A percentile compares a stretch with the other conserved stretches of the same genome.
Evolutionary conservation across 2,329 filamentous ascomycete species (phyloP).

Genomic region (Fusarium sp.): DNA sequence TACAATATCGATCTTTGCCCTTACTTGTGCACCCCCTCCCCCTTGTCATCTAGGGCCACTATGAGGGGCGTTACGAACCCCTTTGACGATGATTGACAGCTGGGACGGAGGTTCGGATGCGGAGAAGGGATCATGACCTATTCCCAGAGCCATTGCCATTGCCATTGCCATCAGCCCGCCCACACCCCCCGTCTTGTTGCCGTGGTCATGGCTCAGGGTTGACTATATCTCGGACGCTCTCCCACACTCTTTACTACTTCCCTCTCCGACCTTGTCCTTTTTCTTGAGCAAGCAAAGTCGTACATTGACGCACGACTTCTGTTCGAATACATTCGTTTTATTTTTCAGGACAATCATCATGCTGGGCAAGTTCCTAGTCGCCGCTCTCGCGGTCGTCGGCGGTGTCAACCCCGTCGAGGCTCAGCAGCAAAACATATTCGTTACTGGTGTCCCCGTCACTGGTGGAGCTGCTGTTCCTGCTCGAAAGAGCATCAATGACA

Average conservation of each 20-base stretch:
- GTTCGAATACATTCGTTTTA: constrained; percentile 29
- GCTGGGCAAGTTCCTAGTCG: constrained; percentile 32
- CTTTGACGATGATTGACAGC: constrained; percentile 38
- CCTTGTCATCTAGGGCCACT: constrained; percentile 31
- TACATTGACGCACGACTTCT: constrained; percentile 33
- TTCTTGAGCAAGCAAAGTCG: constrained; percentile 30
- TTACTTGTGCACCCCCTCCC: constrained; percentile 33
- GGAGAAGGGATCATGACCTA: constrained; percentile 30
- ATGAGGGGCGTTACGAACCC: constrained; percentile 32
- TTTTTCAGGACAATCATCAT: constrained; percentile 30
- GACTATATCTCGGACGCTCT: constrained; percentile 30
- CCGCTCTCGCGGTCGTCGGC: constrained; percentile 40
- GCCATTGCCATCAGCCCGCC: not conserved
- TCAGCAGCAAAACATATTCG: constrained; percentile 39
- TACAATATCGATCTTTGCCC: constrained; percentile 30
- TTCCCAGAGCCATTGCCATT: constrained; percentile 4
- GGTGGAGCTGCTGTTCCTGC: constrained; percentile 53
- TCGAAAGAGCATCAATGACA: constrained; percentile 58
- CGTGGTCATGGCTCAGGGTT: constrained; percentile 24
- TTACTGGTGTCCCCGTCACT: constrained; percentile 53
- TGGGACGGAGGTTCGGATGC: constrained; percentile 31
- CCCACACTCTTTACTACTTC: constrained; percentile 7
- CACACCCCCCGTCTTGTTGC: constrained; percentile 15
- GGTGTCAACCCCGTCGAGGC: constrained; percentile 37
- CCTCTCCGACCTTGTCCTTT: constrained; percentile 19